Base-by-base conservation (phyloP, 768 basidiomycete species). In the Rhodotorula toruloides region DNA sequence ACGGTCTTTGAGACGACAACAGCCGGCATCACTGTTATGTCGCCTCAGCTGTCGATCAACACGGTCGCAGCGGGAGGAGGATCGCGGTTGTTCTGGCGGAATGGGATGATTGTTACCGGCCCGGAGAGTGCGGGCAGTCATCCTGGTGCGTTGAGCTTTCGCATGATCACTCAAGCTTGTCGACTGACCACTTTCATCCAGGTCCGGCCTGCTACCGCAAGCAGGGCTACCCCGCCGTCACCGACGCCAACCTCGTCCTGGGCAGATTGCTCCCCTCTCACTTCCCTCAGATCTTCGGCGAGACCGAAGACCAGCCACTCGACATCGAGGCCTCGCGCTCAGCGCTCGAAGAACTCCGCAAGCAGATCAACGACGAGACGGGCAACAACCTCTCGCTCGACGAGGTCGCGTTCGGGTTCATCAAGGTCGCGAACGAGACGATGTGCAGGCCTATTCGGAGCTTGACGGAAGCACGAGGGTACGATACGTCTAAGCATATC, bases 391-490 rank as follows among this genome's bases (percentile, higher is more conserved):
- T 90, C 46, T 72, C 61, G 9, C 75, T 91, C 37, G 89, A 93
- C 73, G 91, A 94, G 76, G 85, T 94, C 47, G 87, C 91, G 13
- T 92, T 89, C 68, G 93, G 91, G 10, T 96, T 92, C 77, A 87
- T 97, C 79, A 90, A 91, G 74, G 91, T 94, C 14, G 92, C 92
- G 14, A 96, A 96, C 72, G 93, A 97, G 80, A 93, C 91, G 0
- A 97, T 97, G 58, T 58, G 46, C 34, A 81, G 93, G 54, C 93
- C 93, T 10, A 96, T 97, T 63, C 86, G 93, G 4, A 86, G 90
- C 4, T 77, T 94, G 71, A 96, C 92, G 0, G 92, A 96, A 76
- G 89, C 90, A 3, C 81, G 89, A 49, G 92, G 92, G 32, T 84
- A 90, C 77, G 86, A 89, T 5, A 89, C 88, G 0, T 82, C 84